A percentile compares a stretch with the other conserved stretches of the same genome.
These are phyloP conservation scores for Zymoseptoria passerinii DNA, from an alignment of 2,329 filamentous ascomycete genomes.

Conservation along the genomic window DNA sequence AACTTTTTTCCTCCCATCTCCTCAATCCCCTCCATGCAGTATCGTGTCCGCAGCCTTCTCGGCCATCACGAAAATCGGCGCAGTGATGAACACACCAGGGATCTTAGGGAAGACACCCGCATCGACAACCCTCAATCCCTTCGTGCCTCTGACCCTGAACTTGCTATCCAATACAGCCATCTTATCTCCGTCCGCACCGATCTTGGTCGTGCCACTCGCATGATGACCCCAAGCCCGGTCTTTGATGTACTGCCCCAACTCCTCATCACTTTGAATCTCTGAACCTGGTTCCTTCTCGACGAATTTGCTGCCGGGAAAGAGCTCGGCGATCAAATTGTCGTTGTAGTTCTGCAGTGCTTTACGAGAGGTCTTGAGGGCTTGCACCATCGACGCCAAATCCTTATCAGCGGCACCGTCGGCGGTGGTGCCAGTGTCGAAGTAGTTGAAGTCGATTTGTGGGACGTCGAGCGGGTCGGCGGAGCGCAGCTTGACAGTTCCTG, in stretches of 20 bases:
- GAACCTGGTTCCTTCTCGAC: slow-evolving; percentile 35
- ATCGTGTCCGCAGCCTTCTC: slow-evolving; percentile 57
- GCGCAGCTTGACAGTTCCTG: slow-evolving; percentile 52
- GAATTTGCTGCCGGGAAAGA: slow-evolving; percentile 13
- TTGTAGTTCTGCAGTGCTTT: slow-evolving; percentile 10
- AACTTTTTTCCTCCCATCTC: not conserved
- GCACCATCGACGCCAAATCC: slow-evolving; percentile 48
- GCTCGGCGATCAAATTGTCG: slow-evolving; percentile 3
- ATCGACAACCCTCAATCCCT: slow-evolving; percentile 20
- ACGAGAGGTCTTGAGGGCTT: slow-evolving; percentile 28
- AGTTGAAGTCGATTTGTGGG: slow-evolving; percentile 57
- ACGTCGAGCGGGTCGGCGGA: slow-evolving; percentile 55
- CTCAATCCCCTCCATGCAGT: slow-evolving; percentile 14
- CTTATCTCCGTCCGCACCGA: slow-evolving; percentile 35
- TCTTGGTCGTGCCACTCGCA: slow-evolving; percentile 47
- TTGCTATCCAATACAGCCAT: slow-evolving; percentile 14
- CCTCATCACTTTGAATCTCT: slow-evolving; percentile 34
- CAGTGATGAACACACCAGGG: slow-evolving; percentile 46
- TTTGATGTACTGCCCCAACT: slow-evolving; percentile 40
- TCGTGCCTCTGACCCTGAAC: slow-evolving; percentile 10
- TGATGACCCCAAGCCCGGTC: slow-evolving; percentile 47
- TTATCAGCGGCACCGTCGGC: slow-evolving; percentile 28
- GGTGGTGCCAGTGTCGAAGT: slow-evolving; percentile 43
- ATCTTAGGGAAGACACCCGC: slow-evolving; percentile 41
- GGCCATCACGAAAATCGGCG: slow-evolving; percentile 47